These are phyloP conservation scores for Grosmannia clavigera DNA, from an alignment of 2,329 filamentous ascomycete species.

Conservation along the genomic window DNA sequence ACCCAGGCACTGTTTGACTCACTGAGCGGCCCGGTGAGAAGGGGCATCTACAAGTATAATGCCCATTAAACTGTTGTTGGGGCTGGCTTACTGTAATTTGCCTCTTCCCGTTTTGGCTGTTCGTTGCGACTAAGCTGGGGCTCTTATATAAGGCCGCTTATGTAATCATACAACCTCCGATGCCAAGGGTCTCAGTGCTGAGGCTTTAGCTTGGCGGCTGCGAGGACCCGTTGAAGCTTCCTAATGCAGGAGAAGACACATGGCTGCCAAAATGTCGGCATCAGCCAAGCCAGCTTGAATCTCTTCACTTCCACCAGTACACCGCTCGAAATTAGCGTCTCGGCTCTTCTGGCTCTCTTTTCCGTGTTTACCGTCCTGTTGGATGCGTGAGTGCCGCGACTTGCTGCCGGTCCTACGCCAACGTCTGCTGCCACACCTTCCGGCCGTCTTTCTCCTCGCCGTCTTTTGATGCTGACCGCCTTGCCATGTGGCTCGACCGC, in stretches of 20 bases:
- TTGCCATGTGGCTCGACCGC: slow-evolving; percentile 77
- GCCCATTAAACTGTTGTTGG: neutral
- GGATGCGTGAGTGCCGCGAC: neutral
- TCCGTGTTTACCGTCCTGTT: neutral
- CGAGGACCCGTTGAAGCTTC: neutral
- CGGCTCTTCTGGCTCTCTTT: neutral
- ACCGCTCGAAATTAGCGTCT: neutral
- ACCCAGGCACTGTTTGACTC: neutral
- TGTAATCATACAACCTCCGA: neutral
- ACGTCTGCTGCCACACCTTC: neutral
- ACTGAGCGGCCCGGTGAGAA: neutral
- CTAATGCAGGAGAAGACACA: neutral
- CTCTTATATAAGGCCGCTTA: neutral
- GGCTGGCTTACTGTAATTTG: neutral
- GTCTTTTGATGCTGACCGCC: neutral
- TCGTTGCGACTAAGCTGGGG: neutral
- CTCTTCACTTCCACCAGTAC: neutral
- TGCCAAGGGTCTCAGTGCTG: neutral
- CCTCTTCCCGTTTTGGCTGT: neutral
- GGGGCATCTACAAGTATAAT: neutral
- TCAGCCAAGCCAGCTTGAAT: neutral
- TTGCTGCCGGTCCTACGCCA: neutral
- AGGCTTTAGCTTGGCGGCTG: neutral
- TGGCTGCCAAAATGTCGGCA: neutral
- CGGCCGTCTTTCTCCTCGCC: neutral